A percentile compares a stretch with the other conserved stretches of the same genome.
These are phyloP conservation scores for Colletotrichum viniferum DNA, from an alignment of 2,329 filamentous ascomycete genomes.

Conservation along the genomic window DNA sequence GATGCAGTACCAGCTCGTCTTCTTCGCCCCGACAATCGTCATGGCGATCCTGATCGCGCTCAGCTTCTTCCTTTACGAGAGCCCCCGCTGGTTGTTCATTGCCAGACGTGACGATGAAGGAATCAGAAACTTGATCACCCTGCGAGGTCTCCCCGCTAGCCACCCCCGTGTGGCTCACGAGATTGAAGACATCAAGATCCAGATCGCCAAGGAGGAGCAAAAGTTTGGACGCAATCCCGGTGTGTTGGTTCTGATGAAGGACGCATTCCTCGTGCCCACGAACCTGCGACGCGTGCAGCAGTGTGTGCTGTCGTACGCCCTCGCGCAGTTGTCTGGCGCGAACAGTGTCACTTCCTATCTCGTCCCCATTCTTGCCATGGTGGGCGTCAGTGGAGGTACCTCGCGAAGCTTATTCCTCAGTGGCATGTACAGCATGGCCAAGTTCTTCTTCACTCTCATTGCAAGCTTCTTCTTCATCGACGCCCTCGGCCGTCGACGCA, in stretches of 20 bases:
- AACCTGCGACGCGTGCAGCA: slow-evolving; percentile 46
- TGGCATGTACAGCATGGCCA: slow-evolving; percentile 47
- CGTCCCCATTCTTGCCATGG: slow-evolving; percentile 43
- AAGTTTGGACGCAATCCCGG: slow-evolving; percentile 16
- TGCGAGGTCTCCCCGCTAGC: slow-evolving; percentile 30
- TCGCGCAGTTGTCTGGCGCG: slow-evolving; percentile 48
- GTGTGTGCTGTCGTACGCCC: slow-evolving; percentile 37
- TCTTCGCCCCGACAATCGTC: slow-evolving; percentile 26
- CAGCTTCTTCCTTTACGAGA: slow-evolving; percentile 40
- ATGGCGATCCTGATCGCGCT: slow-evolving; percentile 27
- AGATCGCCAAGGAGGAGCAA: slow-evolving; percentile 24
- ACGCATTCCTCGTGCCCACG: slow-evolving; percentile 38
- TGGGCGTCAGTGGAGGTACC: slow-evolving; percentile 34
- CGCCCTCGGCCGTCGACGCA: slow-evolving; percentile 42
- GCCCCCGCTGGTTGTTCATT: slow-evolving; percentile 40
- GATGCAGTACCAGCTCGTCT: slow-evolving; percentile 31
- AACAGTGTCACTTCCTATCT: slow-evolving; percentile 49
- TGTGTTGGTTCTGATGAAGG: slow-evolving; percentile 31
- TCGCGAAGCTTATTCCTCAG: slow-evolving; percentile 40
- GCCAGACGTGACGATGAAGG: slow-evolving; percentile 32
- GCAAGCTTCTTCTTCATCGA: slow-evolving; percentile 50
- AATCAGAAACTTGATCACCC: slow-evolving; percentile 1
- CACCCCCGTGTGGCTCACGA: slow-evolving; percentile 29
- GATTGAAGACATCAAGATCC: slow-evolving; percentile 32
- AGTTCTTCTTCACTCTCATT: slow-evolving; percentile 44